These are phyloP conservation scores for Claviceps sp. DNA, from an alignment of 2,329 filamentous ascomycete genomes.

Conservation along the genomic window DNA sequence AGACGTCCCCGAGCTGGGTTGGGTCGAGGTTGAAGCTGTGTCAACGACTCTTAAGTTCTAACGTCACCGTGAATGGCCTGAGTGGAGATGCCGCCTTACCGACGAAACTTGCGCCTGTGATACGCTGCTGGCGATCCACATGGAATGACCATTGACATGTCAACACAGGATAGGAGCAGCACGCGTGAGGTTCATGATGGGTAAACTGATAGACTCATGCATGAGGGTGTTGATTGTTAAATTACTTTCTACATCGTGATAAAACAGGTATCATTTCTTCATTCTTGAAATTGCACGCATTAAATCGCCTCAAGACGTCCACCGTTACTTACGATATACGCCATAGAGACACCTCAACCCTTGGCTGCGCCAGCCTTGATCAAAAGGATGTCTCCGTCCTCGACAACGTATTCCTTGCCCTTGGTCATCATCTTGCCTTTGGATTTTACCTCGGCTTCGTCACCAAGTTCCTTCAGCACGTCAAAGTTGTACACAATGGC, in stretches of 20 bases:
- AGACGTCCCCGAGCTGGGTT: neutral
- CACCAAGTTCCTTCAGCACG: conserved; percentile 70
- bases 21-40: neutral
- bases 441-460: conserved; percentile 78
- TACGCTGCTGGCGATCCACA: neutral
- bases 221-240: neutral
- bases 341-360: conserved; percentile 26
- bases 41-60: neutral
- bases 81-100: neutral
- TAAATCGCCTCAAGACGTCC: neutral
- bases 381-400: conserved; percentile 70
- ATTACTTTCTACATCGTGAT: neutral
- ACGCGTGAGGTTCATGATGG: no score
- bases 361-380: conserved; percentile 86
- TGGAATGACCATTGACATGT: no score
- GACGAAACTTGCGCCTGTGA: neutral
- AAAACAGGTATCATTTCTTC: neutral
- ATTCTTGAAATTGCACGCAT: neutral
- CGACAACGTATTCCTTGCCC: conserved; percentile 89
- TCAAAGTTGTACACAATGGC: conserved; percentile 84
- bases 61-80: neutral
- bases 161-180: no score
- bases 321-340: no score
- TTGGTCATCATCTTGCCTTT: conserved; percentile 98
- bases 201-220: no score